These are phyloP conservation scores for Candida labiduridarum DNA, from an alignment of 1,139 yeast genomes.

Conservation along the genomic window DNA sequence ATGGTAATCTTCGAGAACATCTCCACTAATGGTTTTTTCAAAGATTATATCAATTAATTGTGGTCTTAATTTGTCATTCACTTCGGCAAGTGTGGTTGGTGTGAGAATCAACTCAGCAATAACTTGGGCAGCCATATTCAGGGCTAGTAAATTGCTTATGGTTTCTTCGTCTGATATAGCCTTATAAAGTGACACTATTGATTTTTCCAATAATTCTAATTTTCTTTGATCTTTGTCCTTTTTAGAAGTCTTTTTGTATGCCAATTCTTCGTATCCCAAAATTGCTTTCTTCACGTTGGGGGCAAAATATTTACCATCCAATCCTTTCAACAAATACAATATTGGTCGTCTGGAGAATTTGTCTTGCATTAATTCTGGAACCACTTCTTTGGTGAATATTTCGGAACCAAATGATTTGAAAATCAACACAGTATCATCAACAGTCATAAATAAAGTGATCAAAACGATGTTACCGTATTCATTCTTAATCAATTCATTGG, in stretches of 20 bases:
- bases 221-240: slow-evolving; percentile 82
- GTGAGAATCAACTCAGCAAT: slow-evolving; percentile 71
- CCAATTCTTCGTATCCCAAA: slow-evolving; percentile 61
- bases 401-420: slow-evolving; percentile 70
- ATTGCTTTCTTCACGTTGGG: slow-evolving; percentile 68
- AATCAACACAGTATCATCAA: slow-evolving; percentile 89
- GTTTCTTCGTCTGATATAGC: slow-evolving; percentile 41
- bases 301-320: slow-evolving; percentile 81
- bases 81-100: slow-evolving; percentile 49
- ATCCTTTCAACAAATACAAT: slow-evolving; percentile 75
- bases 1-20: slow-evolving; percentile 68
- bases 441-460: slow-evolving; percentile 78
- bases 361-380: slow-evolving; percentile 63
- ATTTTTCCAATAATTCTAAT: slow-evolving; percentile 62
- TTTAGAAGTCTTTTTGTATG: slow-evolving; percentile 73
- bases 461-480: slow-evolving; percentile 86
- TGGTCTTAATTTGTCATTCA: slow-evolving; percentile 47
- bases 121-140: slow-evolving; percentile 83
- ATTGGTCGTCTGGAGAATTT: slow-evolving; percentile 90
- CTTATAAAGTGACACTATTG: slow-evolving; percentile 67
- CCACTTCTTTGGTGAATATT: slow-evolving; percentile 53
- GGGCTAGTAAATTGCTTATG: slow-evolving; percentile 50
- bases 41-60: slow-evolving; percentile 58
- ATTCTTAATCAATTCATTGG: slow-evolving; percentile 71
- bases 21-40: slow-evolving; percentile 62